These are phyloP conservation scores for Fraxinus excelsior DNA, from an alignment of 257 asterid genomes.

Conservation along the genomic window DNA sequence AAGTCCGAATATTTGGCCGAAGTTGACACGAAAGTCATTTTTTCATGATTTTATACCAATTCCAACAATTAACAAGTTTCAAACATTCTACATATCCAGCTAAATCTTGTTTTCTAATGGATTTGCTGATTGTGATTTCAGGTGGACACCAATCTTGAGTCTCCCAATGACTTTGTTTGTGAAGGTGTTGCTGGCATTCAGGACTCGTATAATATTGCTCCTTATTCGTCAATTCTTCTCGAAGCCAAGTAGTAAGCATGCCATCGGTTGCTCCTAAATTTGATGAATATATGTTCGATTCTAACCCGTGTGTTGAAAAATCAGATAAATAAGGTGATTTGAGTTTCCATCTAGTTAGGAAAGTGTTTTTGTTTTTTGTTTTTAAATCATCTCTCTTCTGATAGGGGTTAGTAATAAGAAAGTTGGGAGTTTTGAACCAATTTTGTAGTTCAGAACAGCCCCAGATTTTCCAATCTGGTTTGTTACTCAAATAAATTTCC, in stretches of 20 bases:
- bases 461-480: too few relatives aligned
- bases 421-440: too few relatives aligned
- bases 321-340: background rate
- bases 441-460: too few relatives aligned
- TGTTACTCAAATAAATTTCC: too few relatives aligned
- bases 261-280: background rate
- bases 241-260: constrained; percentile 58
- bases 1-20: too few relatives aligned
- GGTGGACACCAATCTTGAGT: constrained; percentile 87
- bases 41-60: too few relatives aligned
- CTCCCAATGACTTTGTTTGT: constrained; percentile 64
- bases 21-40: too few relatives aligned
- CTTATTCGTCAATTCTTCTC: constrained; percentile 73
- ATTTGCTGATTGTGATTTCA: constrained; percentile 33
- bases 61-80: background rate
- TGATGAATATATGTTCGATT: background rate
- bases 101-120: background rate
- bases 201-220: constrained; percentile 62
- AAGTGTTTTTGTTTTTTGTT: too few relatives aligned
- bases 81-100: background rate
- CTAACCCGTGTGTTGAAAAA: too few relatives aligned
- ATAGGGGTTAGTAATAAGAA: too few relatives aligned
- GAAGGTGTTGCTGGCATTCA: constrained; percentile 70
- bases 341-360: background rate
- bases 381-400: too few relatives aligned